phyloP scores from a whole-genome alignment of 805 yeast genomes.

The Saccharomycopsis sp. region DNA sequence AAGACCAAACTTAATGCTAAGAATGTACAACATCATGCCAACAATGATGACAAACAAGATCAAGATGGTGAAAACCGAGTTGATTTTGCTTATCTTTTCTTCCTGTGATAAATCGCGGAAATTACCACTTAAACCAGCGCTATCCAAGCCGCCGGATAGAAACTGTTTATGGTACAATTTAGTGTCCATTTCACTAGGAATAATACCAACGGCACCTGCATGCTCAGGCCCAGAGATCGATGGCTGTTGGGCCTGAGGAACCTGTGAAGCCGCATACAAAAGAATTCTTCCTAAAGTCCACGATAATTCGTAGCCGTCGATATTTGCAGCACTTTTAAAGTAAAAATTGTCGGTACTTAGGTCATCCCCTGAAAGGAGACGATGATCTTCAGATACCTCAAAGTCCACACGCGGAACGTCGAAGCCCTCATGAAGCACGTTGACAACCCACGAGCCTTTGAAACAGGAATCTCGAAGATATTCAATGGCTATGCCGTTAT shows the following conservation, averaged over 20 bases:
- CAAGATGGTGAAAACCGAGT: slow-evolving; percentile 7
- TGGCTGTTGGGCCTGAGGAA: slow-evolving; percentile 24
- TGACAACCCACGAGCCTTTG: slow-evolving; percentile 91
- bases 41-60: slow-evolving; percentile 2
- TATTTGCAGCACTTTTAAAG: slow-evolving; percentile 74
- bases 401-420: slow-evolving; percentile 68
- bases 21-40: slow-evolving; percentile 1
- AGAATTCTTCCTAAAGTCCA: slow-evolving; percentile 94
- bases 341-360: slow-evolving; percentile 41
- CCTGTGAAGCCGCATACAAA: slow-evolving; percentile 70
- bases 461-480: slow-evolving; percentile 75
- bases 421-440: slow-evolving; percentile 87
- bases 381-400: slow-evolving; percentile 31
- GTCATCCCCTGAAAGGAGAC: background rate
- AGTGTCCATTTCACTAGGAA: slow-evolving; percentile 15
- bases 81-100: slow-evolving; percentile 14
- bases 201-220: slow-evolving; percentile 14
- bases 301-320: slow-evolving; percentile 80
- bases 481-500: slow-evolving; percentile 49
- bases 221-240: background rate
- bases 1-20: slow-evolving; percentile 9
- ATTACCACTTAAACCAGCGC: background rate
- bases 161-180: slow-evolving; percentile 10
- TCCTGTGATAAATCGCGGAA: slow-evolving; percentile 7
- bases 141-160: slow-evolving; percentile 17